phyloP scores from a whole-genome alignment of 345 rosid species.

The rapeseed (Brassica napus) region DNA sequence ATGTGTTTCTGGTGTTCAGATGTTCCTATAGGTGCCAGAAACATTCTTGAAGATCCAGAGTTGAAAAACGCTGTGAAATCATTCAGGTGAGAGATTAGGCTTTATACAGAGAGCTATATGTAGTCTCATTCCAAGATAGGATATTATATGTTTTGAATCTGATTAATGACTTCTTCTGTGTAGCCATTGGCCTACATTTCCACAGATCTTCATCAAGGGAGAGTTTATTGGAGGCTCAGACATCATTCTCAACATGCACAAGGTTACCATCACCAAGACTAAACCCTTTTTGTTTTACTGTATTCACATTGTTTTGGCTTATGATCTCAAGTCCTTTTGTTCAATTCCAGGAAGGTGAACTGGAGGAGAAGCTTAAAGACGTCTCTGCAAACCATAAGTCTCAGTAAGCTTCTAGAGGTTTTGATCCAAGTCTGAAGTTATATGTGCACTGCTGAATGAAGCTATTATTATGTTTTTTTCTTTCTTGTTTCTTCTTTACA shows the following conservation, averaged over 20 bases:
- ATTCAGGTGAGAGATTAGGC: slow-evolving; percentile 55
- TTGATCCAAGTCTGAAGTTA: not conserved
- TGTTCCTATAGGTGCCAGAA: slow-evolving; percentile 81
- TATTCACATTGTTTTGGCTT: slow-evolving; percentile 4
- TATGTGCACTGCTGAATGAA: not conserved
- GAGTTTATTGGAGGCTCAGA: slow-evolving; percentile 97
- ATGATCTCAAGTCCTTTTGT: not conserved
- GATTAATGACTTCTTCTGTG: slow-evolving; percentile 16
- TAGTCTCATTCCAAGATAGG: not conserved
- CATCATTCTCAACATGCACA: slow-evolving; percentile 86
- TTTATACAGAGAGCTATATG: not conserved
- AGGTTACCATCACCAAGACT: slow-evolving; percentile 47
- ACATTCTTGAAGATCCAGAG: slow-evolving; percentile 83
- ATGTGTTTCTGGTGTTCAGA: slow-evolving; percentile 43
- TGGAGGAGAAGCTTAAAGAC: slow-evolving; percentile 77
- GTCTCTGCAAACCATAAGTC: slow-evolving; percentile 41
- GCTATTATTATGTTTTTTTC: slow-evolving; percentile 11
- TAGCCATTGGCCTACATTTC: slow-evolving; percentile 98
- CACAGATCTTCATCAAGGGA: slow-evolving; percentile 90
- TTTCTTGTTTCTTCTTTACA: not conserved
- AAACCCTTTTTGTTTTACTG: not conserved
- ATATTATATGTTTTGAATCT: not conserved
- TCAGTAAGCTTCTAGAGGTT: slow-evolving; percentile 22
- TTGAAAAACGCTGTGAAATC: slow-evolving; percentile 82
- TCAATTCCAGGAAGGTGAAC: slow-evolving; percentile 69